A percentile compares a stretch with the other conserved stretches of the same genome.
Evolutionary conservation across 495 filamentous ascomycete species (phyloP).

Genomic region (Annulohypoxylon bovei): DNA sequence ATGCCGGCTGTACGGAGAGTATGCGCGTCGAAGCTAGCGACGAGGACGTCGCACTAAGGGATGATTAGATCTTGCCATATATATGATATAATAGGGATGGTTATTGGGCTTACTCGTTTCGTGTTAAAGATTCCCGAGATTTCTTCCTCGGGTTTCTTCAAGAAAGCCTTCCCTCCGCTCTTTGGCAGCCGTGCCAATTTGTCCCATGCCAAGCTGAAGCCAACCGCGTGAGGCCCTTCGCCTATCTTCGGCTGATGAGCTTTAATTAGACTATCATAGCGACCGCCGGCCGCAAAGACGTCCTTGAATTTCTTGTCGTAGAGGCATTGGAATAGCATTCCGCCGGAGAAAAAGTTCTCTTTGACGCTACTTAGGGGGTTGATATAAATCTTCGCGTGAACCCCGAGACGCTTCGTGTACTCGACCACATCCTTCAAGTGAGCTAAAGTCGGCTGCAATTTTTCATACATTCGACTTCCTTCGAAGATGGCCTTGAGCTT

Average conservation of each 20-base stretch:
- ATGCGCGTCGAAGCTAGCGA: slow-evolving; percentile 83
- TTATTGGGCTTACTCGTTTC: slow-evolving; percentile 65
- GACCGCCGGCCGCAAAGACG: slow-evolving; percentile 92
- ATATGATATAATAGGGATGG: neutral
- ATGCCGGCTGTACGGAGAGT: slow-evolving; percentile 80
- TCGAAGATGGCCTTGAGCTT: slow-evolving; percentile 79
- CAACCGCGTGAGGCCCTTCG: slow-evolving; percentile 78
- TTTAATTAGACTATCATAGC: slow-evolving; percentile 87
- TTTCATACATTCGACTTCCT: slow-evolving; percentile 72
- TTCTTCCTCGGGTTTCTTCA: slow-evolving; percentile 72
- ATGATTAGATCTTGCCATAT: slow-evolving; percentile 29
- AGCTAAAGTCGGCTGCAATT: slow-evolving; percentile 75
- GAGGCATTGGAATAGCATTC: slow-evolving; percentile 89
- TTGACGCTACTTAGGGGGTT: slow-evolving; percentile 88
- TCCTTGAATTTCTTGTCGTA: slow-evolving; percentile 85
- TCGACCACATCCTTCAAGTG: slow-evolving; percentile 79
- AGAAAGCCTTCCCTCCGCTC: slow-evolving; percentile 65
- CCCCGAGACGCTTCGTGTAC: slow-evolving; percentile 77
- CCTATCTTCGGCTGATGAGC: slow-evolving; percentile 70
- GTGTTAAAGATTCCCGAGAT: slow-evolving; percentile 66
- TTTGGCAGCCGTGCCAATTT: slow-evolving; percentile 75
- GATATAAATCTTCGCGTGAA: slow-evolving; percentile 83
- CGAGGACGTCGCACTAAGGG: slow-evolving; percentile 82
- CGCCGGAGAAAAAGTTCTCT: slow-evolving; percentile 89
- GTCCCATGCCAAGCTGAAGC: slow-evolving; percentile 92